Percentiles rank a stretch among this genome's conserved stretches.
Conservation (phyloP, 371 early-diverging fungal genomes). For the Phascolomyces articulosus region DNA sequence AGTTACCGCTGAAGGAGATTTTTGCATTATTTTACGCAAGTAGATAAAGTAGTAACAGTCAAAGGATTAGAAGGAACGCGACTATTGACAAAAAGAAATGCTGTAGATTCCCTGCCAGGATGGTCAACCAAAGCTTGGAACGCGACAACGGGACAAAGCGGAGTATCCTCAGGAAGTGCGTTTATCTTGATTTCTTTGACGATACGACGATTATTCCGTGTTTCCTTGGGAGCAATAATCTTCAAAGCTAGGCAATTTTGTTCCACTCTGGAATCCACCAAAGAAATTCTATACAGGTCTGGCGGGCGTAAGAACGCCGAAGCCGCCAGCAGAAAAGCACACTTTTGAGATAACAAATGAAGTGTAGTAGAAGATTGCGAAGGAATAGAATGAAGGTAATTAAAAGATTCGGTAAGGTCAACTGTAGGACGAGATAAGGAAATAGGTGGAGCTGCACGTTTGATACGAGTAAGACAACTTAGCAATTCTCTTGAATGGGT, state of each 20-base stretch:
- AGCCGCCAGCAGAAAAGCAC: slow-evolving; percentile 7
- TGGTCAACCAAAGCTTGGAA: slow-evolving; percentile 4
- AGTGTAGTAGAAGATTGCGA: not conserved
- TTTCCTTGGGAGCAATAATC: slow-evolving; percentile 56
- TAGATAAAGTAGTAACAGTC: not conserved
- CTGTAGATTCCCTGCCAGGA: not conserved
- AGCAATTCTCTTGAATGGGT: not conserved
- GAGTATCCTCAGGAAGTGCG: not conserved
- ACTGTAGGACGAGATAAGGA: not conserved
- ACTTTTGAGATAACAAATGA: not conserved
- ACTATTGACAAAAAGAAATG: slow-evolving; percentile 1
- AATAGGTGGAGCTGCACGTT: not conserved
- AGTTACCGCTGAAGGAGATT: not conserved
- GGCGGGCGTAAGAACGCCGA: slow-evolving; percentile 10
- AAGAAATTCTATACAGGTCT: slow-evolving; percentile 5
- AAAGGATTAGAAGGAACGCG: not conserved
- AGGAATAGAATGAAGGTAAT: not conserved
- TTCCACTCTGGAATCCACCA: not conserved
- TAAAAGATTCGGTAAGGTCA: slow-evolving; percentile 6
- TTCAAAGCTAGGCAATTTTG: not conserved
- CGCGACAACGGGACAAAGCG: not conserved
- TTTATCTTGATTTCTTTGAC: not conserved
- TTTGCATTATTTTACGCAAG: not conserved
- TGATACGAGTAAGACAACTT: not conserved
- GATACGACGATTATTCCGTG: not conserved